These are phyloP conservation scores for Alternaria infectoria DNA, from an alignment of 2,329 filamentous ascomycete species.

Conservation along the genomic window DNA sequence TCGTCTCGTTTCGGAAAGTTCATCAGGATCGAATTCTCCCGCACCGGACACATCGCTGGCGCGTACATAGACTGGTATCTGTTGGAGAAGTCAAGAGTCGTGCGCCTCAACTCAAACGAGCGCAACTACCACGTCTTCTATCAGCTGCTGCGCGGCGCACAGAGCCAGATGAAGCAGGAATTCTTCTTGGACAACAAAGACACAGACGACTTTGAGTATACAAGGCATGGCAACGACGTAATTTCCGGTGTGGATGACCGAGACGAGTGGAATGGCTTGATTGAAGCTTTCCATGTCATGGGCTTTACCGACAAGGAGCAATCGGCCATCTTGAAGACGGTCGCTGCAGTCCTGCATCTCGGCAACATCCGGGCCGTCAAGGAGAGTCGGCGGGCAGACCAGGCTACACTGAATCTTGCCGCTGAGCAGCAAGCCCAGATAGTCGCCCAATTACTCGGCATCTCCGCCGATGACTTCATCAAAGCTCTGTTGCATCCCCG, in stretches of 20 bases:
- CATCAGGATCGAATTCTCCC: conserved; percentile 93
- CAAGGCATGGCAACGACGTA: conserved; percentile 85
- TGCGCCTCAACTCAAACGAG: conserved; percentile 84
- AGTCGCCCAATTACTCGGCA: conserved; percentile 84
- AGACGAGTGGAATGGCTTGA: conserved; percentile 86
- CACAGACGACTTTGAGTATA: conserved; percentile 90
- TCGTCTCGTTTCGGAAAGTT: conserved; percentile 99
- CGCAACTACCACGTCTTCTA: conserved; percentile 98
- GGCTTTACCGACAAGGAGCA: conserved; percentile 89
- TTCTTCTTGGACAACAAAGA: conserved; percentile 77
- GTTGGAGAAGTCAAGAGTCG: conserved; percentile 96
- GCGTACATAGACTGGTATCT: conserved; percentile 99
- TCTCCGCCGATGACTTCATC: conserved; percentile 82
- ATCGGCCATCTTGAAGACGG: conserved; percentile 78
- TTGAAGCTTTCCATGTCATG: conserved; percentile 96
- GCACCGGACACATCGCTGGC: conserved; percentile 86
- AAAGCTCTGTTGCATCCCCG: conserved; percentile 88
- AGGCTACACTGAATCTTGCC: conserved; percentile 80
- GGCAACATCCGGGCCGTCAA: conserved; percentile 91
- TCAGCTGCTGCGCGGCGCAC: conserved; percentile 86
- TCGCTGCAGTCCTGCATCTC: conserved; percentile 90
- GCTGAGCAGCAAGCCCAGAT: conserved; percentile 76
- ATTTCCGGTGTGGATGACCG: conserved; percentile 89
- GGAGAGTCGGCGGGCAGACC: conserved; percentile 88
- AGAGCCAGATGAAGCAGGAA: conserved; percentile 72